Percentiles rank a stretch among this genome's conserved stretches.
Evolutionary conservation across 108 stramenopile genomes (phyloP).

Genomic region (Skeletonema tropicum): DNA sequence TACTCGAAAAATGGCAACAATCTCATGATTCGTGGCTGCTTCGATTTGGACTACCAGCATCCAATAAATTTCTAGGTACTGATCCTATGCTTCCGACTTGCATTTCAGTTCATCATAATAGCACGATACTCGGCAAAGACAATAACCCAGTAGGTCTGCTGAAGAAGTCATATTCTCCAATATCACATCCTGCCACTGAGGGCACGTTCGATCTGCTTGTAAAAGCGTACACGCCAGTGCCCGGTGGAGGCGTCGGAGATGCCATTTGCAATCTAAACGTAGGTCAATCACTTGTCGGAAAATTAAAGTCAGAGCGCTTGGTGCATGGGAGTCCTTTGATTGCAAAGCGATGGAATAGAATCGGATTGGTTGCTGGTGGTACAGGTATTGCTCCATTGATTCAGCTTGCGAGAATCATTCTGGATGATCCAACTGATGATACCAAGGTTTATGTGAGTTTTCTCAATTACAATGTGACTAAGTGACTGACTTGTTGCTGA

Average conservation of each 20-base stretch:
- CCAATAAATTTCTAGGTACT: background rate
- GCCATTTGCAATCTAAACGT: conserved; percentile 22
- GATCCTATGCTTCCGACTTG: conserved; percentile 34
- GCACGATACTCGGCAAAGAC: background rate
- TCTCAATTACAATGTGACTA: background rate
- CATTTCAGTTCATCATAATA: conserved; percentile 33
- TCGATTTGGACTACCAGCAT: conserved; percentile 16
- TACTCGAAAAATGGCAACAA: conserved; percentile 14
- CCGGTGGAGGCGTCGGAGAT: conserved; percentile 43
- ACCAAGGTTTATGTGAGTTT: background rate
- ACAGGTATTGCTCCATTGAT: conserved; percentile 48
- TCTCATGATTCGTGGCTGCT: conserved; percentile 25
- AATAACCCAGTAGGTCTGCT: background rate
- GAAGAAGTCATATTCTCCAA: conserved; percentile 37
- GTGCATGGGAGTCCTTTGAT: conserved; percentile 26
- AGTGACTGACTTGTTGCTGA: no score
- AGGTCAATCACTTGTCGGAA: conserved; percentile 16
- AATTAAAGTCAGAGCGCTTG: conserved; percentile 16
- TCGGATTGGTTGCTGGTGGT: conserved; percentile 46
- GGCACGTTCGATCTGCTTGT: conserved; percentile 35
- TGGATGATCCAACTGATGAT: conserved; percentile 14
- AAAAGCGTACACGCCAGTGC: conserved; percentile 34
- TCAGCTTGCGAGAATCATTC: conserved; percentile 26
- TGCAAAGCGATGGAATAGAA: conserved; percentile 15
- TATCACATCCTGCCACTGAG: conserved; percentile 25